A percentile compares a stretch with the other conserved stretches of the same genome.
phyloP scores from a whole-genome alignment of 2,329 filamentous ascomycete species.

The Talaromyces albobiverticillius region DNA sequence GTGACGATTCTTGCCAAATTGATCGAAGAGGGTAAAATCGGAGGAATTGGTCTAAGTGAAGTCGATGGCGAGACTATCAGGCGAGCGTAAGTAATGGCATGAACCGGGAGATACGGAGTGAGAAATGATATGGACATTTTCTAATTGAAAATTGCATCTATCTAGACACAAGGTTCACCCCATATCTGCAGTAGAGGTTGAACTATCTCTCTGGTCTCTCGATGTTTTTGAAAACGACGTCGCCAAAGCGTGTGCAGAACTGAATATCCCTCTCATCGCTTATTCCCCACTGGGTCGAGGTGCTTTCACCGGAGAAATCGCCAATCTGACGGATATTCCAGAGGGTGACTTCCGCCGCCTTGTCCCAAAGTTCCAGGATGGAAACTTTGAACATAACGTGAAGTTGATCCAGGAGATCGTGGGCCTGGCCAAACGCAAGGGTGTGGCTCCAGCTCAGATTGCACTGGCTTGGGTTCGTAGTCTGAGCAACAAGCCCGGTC shows the following conservation, averaged over 20 bases:
- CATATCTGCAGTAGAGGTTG: constrained; percentile 59
- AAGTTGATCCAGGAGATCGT: constrained; percentile 48
- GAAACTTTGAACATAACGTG: constrained; percentile 50
- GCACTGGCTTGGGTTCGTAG: constrained; percentile 47
- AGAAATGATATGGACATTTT: constrained; percentile 23
- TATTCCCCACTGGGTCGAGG: constrained; percentile 62
- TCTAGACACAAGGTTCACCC: constrained; percentile 43
- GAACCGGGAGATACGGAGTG: not conserved
- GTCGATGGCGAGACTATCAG: constrained; percentile 46
- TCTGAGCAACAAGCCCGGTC: constrained; percentile 35
- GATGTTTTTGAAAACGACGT: constrained; percentile 59
- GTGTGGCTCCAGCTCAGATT: constrained; percentile 46
- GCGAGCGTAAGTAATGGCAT: constrained; percentile 29
- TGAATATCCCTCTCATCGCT: constrained; percentile 57
- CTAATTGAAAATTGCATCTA: constrained; percentile 33
- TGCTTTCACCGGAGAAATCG: constrained; percentile 52
- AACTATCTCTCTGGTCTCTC: constrained; percentile 57
- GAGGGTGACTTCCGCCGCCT: constrained; percentile 45
- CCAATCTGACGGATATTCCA: constrained; percentile 45
- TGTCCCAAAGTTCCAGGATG: constrained; percentile 51
- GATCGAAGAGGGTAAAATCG: constrained; percentile 44
- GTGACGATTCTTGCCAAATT: constrained; percentile 37
- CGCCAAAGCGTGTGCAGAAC: constrained; percentile 54
- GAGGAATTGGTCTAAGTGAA: constrained; percentile 43
- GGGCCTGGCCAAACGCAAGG: constrained; percentile 44